These are phyloP conservation scores for Scedosporium minutisporum DNA, from an alignment of 2,329 filamentous ascomycete species.

Conservation along the genomic window DNA sequence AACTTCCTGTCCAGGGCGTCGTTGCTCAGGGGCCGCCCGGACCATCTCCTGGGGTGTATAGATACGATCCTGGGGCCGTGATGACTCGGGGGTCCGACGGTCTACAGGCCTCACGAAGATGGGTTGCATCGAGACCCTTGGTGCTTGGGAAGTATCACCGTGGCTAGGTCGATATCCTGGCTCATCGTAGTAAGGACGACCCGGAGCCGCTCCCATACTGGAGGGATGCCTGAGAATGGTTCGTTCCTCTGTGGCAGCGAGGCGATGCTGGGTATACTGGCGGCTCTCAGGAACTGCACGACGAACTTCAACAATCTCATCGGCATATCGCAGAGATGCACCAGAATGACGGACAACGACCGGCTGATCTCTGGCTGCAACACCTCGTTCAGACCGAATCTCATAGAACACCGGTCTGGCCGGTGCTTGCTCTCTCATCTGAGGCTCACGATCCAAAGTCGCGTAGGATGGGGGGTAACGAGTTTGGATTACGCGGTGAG, in stretches of 20 bases:
- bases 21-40: background rate
- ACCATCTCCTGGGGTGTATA: background rate
- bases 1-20: background rate
- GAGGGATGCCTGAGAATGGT: background rate
- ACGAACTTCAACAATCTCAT: background rate
- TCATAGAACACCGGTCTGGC: background rate
- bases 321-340: background rate
- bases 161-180: background rate
- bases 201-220: background rate
- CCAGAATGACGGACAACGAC: background rate
- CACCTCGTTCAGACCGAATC: background rate
- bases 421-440: background rate
- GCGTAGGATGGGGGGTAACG: background rate
- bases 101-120: constrained; percentile 4
- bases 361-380: background rate
- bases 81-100: background rate
- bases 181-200: background rate
- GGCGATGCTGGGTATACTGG: background rate
- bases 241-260: background rate
- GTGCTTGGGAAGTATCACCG: background rate
- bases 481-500: background rate
- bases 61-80: background rate
- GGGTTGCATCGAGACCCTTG: background rate
- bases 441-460: background rate
- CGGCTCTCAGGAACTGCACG: background rate